phyloP scores from a whole-genome alignment of 2,329 filamentous ascomycete genomes.

The Fusarium sp. region DNA sequence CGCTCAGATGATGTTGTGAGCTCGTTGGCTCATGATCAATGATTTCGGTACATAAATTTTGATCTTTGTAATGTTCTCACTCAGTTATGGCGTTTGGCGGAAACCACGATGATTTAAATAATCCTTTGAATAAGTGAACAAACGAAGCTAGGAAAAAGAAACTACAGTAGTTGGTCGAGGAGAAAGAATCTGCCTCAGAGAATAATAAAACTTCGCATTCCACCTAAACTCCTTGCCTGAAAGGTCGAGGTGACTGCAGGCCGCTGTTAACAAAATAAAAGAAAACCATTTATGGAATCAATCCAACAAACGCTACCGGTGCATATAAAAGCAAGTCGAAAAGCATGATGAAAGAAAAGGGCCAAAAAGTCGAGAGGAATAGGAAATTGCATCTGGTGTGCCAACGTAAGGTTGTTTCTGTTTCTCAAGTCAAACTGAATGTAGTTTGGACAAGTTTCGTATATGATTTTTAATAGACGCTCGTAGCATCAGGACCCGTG shows the following conservation, averaged over 20 bases:
- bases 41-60: constrained; percentile 35
- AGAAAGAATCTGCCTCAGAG: constrained; percentile 1
- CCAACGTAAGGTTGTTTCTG: constrained; percentile 13
- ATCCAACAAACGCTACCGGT: constrained; percentile 9
- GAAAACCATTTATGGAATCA: constrained; percentile 10
- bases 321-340: not conserved
- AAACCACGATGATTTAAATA: constrained; percentile 21
- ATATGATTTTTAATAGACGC: not conserved
- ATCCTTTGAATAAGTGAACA: constrained; percentile 27
- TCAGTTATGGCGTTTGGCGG: constrained; percentile 32
- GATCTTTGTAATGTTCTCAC: constrained; percentile 27
- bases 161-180: constrained; percentile 12
- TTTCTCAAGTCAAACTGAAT: constrained; percentile 4
- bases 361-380: not conserved
- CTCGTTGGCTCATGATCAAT: not conserved
- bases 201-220: constrained; percentile 39
- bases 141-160: constrained; percentile 19
- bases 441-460: not conserved
- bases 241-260: constrained; percentile 22
- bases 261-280: constrained; percentile 1
- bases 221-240: constrained; percentile 37
- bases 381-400: constrained; percentile 39
- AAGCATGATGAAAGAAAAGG: constrained; percentile 14
- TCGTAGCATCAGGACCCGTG: not conserved
- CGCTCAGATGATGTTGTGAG: not conserved